These are phyloP conservation scores for Xylaria multiplex DNA, from an alignment of 2,329 filamentous ascomycete genomes.

Conservation along the genomic window DNA sequence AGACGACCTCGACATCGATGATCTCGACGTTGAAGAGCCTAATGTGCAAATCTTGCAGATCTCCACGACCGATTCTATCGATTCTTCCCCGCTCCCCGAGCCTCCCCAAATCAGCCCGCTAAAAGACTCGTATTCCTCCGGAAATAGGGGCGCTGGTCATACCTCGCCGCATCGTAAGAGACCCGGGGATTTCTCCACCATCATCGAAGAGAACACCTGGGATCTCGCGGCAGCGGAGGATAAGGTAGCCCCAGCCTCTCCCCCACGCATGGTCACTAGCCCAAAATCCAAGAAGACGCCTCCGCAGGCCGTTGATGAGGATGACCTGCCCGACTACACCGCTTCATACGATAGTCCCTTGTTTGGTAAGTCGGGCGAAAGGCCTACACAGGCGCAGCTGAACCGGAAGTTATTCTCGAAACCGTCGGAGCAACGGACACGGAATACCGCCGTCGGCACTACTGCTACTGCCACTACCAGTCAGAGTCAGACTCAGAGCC, in stretches of 20 bases:
- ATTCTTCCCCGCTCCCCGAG: constrained; percentile 58
- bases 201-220: constrained; percentile 59
- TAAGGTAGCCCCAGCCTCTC: constrained; percentile 42
- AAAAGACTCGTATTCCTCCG: constrained; percentile 61
- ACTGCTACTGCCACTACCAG: too few species aligned
- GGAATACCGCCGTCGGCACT: not conserved
- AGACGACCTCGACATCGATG: constrained; percentile 49
- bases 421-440: constrained; percentile 33
- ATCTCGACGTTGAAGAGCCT: constrained; percentile 48
- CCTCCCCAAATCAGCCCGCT: constrained; percentile 63
- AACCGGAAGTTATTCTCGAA: constrained; percentile 48
- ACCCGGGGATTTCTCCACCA: constrained; percentile 57
- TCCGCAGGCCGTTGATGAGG: constrained; percentile 2
- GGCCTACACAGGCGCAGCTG: constrained; percentile 44
- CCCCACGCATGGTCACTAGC: constrained; percentile 43
- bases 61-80: constrained; percentile 47
- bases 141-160: constrained; percentile 55
- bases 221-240: constrained; percentile 53
- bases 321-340: constrained; percentile 28
- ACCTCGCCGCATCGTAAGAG: constrained; percentile 48
- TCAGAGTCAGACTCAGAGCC: not conserved
- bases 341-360: constrained; percentile 48
- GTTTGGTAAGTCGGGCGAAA: constrained; percentile 49
- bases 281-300: constrained; percentile 5
- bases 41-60: constrained; percentile 49